Conservation (phyloP, 352 stramenopile species). For the Globisporangium polare region DNA sequence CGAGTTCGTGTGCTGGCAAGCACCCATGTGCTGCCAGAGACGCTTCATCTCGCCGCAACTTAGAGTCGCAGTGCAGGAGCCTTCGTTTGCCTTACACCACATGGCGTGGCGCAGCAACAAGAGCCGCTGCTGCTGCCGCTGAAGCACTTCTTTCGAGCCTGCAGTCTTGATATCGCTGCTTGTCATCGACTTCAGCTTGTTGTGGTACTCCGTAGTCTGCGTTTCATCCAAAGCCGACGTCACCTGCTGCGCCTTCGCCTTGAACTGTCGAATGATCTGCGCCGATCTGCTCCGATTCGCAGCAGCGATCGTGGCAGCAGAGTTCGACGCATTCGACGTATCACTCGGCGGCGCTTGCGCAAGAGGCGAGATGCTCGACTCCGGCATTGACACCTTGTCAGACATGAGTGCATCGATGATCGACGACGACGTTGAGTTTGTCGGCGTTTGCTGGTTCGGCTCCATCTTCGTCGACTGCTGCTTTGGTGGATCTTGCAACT, state of each 20-base stretch:
- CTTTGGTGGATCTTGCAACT: conserved; percentile 51
- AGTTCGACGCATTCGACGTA: conserved; percentile 13
- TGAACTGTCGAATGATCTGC: conserved; percentile 83
- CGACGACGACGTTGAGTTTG: conserved; percentile 25
- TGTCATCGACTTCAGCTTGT: conserved; percentile 81
- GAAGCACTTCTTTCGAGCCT: conserved; percentile 92
- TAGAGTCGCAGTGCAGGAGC: conserved; percentile 91
- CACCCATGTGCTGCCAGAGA: conserved; percentile 98
- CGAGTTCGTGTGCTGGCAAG: conserved; percentile 95
- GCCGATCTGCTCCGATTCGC: conserved; percentile 65
- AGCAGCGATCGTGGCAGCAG: conserved; percentile 21
- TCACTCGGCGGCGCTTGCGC: conserved; percentile 10
- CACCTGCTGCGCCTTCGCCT: conserved; percentile 68
- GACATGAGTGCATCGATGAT: conserved; percentile 43
- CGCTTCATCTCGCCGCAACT: conserved; percentile 98
- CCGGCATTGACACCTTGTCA: conserved; percentile 34
- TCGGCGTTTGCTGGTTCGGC: conserved; percentile 16
- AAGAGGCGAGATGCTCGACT: conserved; percentile 31
- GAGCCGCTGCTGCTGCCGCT: conserved; percentile 97
- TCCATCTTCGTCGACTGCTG: conserved; percentile 25
- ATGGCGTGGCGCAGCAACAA: conserved; percentile 96
- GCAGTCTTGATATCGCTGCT: conserved; percentile 64
- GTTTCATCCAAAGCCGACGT: conserved; percentile 79
- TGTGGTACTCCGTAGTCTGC: conserved; percentile 79
- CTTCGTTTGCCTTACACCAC: conserved; percentile 96